Evolutionary conservation across 257 asterid genomes (phyloP), one percentile per base, ranked within the genome.

Genomic region (Jasminum sambac): DNA sequence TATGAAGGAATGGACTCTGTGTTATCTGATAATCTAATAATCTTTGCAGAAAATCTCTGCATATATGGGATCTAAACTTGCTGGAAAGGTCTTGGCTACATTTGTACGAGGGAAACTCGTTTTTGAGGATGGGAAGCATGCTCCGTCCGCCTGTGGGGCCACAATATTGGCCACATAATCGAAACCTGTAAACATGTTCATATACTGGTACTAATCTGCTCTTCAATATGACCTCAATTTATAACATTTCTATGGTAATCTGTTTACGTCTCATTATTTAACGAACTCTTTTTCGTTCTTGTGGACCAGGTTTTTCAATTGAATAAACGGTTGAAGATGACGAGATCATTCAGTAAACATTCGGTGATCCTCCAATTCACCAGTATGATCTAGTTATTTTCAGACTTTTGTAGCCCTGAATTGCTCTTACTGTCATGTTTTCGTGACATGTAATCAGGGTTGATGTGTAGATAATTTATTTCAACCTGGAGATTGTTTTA

Each of bases 61-160:
- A 17, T 91, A 95, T 66, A 81, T 88, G 88, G 96, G 99, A 75
- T 85, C 96, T 13, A 91, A 83, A 72, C 90, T 95, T 11, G 30
- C 79, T 0, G 99, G 98, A 38, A 89, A 87, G 79, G 93, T 91
- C 42, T 43, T 88, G 72, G 88, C 96, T 5, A 95, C 98, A 13
- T 86, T 84, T 71, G 90, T 85, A 30, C 64, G 89, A 71, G 99
- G 99, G 24, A 91, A 95, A 73, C 86, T 91, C 19, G 92, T 91
- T 30, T 91, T 65, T 76, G 74, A 81, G 69, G 87, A 79, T 10
- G 96, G 87, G 17, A 82, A 85, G 55, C 99, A 91, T 63, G 93
- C 98, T 67, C 74, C 84, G 30, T 76, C 63, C 44, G 95, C 99
- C 14, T 95, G 99, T 50, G 99, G 96, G 71, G 79, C 73, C 46